These are phyloP conservation scores for Fusarium pseudoanthophilum DNA, from an alignment of 2,329 filamentous ascomycete species.

Conservation along the genomic window DNA sequence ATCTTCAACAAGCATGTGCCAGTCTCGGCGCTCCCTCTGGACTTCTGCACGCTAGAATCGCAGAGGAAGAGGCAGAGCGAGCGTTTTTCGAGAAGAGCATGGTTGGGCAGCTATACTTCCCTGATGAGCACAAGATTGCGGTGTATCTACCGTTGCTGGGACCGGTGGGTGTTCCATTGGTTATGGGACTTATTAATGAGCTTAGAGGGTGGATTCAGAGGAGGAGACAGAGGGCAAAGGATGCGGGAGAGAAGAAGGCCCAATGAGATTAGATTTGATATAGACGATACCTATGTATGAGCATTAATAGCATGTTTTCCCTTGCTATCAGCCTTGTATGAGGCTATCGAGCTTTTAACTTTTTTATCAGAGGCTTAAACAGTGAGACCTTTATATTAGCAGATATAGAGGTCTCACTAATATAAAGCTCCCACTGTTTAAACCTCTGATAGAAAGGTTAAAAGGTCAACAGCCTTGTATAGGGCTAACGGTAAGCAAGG, in stretches of 20 bases:
- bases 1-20: constrained; percentile 81
- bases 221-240: constrained; percentile 57
- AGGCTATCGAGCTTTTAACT: not conserved
- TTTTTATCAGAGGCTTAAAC: not conserved
- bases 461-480: not conserved
- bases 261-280: constrained; percentile 37
- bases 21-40: constrained; percentile 74
- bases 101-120: constrained; percentile 98
- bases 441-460: not conserved
- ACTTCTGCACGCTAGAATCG: constrained; percentile 82
- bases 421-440: too few relatives aligned
- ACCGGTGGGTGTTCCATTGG: constrained; percentile 87
- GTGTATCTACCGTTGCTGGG: constrained; percentile 94
- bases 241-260: constrained; percentile 52
- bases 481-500: not conserved
- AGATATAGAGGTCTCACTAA: not conserved
- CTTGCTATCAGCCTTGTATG: not conserved
- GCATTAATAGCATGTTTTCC: constrained; percentile 11
- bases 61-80: constrained; percentile 88
- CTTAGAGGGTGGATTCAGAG: constrained; percentile 69
- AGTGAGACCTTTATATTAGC: not conserved
- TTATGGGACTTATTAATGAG: constrained; percentile 87
- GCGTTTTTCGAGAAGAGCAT: constrained; percentile 99
- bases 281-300: constrained; percentile 31
- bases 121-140: constrained; percentile 97